A percentile compares a stretch with the other conserved stretches of the same genome.
Evolutionary conservation across 2,329 filamentous ascomycete species (phyloP).

Genomic region (Monosporascus sp.): DNA sequence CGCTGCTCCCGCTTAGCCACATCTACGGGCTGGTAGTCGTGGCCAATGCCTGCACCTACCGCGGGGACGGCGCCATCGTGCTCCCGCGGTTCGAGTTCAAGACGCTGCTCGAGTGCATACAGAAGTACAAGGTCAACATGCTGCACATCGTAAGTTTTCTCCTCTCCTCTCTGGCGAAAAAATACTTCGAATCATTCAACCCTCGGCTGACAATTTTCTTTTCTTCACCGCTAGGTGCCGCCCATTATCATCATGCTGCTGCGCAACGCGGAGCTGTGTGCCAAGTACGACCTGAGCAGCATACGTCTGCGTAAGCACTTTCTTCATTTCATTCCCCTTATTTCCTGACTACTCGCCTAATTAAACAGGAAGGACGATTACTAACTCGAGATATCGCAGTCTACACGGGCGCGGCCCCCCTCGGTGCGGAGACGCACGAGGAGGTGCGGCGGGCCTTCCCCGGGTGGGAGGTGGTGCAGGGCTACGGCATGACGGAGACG

Average conservation of each 20-base stretch:
- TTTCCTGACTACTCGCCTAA: too few relatives aligned
- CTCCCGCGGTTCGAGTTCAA: slow-evolving; percentile 69
- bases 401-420: slow-evolving; percentile 73
- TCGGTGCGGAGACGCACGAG: slow-evolving; percentile 66
- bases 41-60: slow-evolving; percentile 57
- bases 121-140: slow-evolving; percentile 59
- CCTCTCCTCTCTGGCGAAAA: too few relatives aligned
- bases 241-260: slow-evolving; percentile 76
- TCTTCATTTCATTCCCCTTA: too few relatives aligned
- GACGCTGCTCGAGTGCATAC: slow-evolving; percentile 55
- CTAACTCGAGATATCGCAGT: slow-evolving; percentile 25
- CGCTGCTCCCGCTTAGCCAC: slow-evolving; percentile 69
- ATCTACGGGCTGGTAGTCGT: slow-evolving; percentile 72
- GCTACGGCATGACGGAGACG: slow-evolving; percentile 76
- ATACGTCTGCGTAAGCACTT: slow-evolving; percentile 36
- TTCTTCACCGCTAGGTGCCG: slow-evolving; percentile 52
- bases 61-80: slow-evolving; percentile 66
- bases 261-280: slow-evolving; percentile 54
- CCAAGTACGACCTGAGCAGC: slow-evolving; percentile 66
- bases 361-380: too few relatives aligned
- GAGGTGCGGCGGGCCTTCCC: slow-evolving; percentile 42
- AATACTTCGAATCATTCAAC: too few relatives aligned
- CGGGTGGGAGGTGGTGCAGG: slow-evolving; percentile 55
- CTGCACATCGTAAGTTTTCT: slow-evolving; percentile 53
- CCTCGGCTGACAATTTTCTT: not conserved